Evolutionary conservation across 768 basidiomycete species (phyloP).

Genomic region (Leccinum fibrillosum): DNA sequence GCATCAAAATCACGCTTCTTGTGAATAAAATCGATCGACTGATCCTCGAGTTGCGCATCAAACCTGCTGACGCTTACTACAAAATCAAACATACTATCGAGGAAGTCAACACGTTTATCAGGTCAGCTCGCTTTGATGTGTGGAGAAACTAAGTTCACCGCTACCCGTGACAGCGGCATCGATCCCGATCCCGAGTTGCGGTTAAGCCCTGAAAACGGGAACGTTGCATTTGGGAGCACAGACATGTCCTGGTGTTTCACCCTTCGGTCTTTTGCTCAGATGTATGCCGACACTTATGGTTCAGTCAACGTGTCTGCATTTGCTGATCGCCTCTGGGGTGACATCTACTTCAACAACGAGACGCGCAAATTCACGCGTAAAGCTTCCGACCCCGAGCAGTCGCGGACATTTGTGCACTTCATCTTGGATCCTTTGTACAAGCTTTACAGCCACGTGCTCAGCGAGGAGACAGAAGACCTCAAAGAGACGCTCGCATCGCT

Average conservation of each 20-base stretch:
- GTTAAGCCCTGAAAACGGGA: slow-evolving; percentile 91
- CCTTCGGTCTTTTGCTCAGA: slow-evolving; percentile 86
- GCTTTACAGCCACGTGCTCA: slow-evolving; percentile 91
- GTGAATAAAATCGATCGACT: slow-evolving; percentile 98
- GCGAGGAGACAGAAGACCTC: slow-evolving; percentile 88
- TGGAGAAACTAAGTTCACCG: not conserved
- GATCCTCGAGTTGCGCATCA: slow-evolving; percentile 93
- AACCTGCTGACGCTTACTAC: slow-evolving; percentile 95
- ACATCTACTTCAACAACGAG: slow-evolving; percentile 88
- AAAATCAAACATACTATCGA: slow-evolving; percentile 99
- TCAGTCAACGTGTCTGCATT: slow-evolving; percentile 81
- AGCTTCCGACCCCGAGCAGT: slow-evolving; percentile 66
- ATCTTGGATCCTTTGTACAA: slow-evolving; percentile 96
- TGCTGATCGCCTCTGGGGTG: slow-evolving; percentile 93
- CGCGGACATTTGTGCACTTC: slow-evolving; percentile 91
- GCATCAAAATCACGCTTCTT: slow-evolving; percentile 84
- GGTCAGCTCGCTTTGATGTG: slow-evolving; percentile 43
- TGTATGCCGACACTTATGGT: slow-evolving; percentile 94
- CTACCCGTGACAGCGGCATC: slow-evolving; percentile 51
- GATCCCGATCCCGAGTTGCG: slow-evolving; percentile 86
- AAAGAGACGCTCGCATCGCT: slow-evolving; percentile 74
- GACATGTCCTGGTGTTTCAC: slow-evolving; percentile 99
- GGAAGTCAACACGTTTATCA: slow-evolving; percentile 95
- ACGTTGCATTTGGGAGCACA: slow-evolving; percentile 95
- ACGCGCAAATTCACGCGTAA: slow-evolving; percentile 89